Evolutionary conservation across 768 basidiomycete genomes (phyloP).

Genomic region (Cytidiella melzeri): DNA sequence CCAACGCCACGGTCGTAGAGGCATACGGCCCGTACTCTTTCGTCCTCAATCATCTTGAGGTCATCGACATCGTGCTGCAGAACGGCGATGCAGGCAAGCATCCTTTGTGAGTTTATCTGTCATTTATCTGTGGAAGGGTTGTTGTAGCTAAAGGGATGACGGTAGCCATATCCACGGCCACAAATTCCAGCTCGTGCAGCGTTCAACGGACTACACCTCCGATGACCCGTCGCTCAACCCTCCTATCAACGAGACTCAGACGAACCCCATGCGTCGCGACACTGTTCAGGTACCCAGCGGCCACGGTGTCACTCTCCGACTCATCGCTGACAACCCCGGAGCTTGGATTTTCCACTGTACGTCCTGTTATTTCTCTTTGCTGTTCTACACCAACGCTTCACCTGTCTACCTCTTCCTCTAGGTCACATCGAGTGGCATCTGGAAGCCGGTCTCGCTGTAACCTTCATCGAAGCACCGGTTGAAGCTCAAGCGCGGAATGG

Average conservation of each 20-base stretch:
- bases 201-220: conserved; percentile 63
- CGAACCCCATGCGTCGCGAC: conserved; percentile 91
- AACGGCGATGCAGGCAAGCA: conserved; percentile 72
- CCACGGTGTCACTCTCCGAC: conserved; percentile 64
- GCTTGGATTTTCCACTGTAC: conserved; percentile 80
- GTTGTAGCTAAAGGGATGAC: neutral
- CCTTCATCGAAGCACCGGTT: conserved; percentile 79
- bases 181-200: conserved; percentile 75
- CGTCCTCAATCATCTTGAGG: conserved; percentile 67
- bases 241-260: conserved; percentile 66
- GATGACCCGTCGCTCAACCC: conserved; percentile 76
- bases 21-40: conserved; percentile 82
- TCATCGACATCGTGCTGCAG: conserved; percentile 71
- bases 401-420: conserved; percentile 20
- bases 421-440: conserved; percentile 88
- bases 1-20: conserved; percentile 53
- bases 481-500: conserved; percentile 49
- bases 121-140: neutral
- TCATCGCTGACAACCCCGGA: conserved; percentile 91
- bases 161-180: conserved; percentile 87
- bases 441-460: conserved; percentile 76
- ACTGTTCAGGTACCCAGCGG: conserved; percentile 72
- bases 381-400: neutral
- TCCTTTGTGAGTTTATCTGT: conserved; percentile 58
- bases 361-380: conserved; percentile 20